Evolutionary conservation across 306 rosid species (phyloP).

Genomic region (Dryas octopetala): DNA sequence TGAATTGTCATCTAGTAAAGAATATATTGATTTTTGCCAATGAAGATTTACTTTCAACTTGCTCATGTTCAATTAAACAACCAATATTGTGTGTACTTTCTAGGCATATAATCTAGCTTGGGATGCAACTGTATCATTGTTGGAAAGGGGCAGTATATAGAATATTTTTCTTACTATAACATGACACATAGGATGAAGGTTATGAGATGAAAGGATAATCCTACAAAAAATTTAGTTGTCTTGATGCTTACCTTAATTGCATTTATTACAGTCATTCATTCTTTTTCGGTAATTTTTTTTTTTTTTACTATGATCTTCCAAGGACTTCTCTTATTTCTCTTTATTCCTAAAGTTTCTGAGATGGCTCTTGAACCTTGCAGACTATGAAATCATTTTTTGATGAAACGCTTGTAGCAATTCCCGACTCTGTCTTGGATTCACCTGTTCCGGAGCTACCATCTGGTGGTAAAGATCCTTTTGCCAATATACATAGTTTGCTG

Average conservation of each 20-base stretch:
- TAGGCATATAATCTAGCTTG: too few species aligned
- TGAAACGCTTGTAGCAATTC: constrained; percentile 80
- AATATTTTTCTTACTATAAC: too few species aligned
- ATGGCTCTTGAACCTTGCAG: constrained; percentile 46
- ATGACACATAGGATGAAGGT: too few species aligned
- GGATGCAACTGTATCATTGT: too few species aligned
- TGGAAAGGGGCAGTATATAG: too few species aligned
- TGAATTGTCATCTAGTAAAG: too few species aligned
- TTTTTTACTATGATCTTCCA: not conserved
- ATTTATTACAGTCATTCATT: not conserved
- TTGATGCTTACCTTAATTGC: not conserved
- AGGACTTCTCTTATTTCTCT: not conserved
- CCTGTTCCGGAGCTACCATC: constrained; percentile 43
- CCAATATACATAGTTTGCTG: constrained; percentile 45
- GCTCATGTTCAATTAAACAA: too few species aligned
- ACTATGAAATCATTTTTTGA: constrained; percentile 78
- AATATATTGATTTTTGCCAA: too few species aligned
- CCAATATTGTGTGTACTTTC: too few species aligned
- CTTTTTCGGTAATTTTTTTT: not conserved
- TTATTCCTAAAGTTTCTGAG: constrained; percentile 20
- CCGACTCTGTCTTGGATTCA: constrained; percentile 76
- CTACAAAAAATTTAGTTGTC: not conserved
- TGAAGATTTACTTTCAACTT: too few species aligned
- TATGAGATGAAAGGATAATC: too few species aligned
- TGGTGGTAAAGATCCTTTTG: constrained; percentile 63